Conservation (phyloP, 2,329 filamentous ascomycete species). For the Alternaria viburni region DNA sequence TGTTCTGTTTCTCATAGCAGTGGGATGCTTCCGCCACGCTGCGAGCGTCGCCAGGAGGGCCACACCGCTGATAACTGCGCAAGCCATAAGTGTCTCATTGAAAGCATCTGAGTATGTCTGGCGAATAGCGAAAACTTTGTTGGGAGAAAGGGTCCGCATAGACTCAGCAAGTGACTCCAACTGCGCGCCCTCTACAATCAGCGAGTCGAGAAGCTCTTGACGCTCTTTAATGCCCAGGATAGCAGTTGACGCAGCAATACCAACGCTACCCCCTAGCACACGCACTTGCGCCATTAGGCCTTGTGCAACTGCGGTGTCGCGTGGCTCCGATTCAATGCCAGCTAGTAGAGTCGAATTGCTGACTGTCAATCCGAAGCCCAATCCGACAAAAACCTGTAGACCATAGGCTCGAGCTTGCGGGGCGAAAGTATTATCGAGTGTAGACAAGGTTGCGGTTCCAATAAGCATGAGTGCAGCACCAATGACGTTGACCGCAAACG, state of each 20-base stretch:
- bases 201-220: conserved; percentile 6
- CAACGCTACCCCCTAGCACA: conserved; percentile 14
- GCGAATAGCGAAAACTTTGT: conserved; percentile 1
- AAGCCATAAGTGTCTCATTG: conserved; percentile 21
- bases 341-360: conserved; percentile 14
- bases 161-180: conserved; percentile 11
- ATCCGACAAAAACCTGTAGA: conserved; percentile 12
- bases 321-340: conserved; percentile 3
- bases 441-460: conserved; percentile 7
- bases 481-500: conserved; percentile 7
- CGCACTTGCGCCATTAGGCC: conserved; percentile 16
- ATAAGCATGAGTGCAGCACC: conserved; percentile 11
- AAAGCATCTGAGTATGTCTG: conserved; percentile 24
- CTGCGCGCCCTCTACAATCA: conserved; percentile 3
- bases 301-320: conserved; percentile 14
- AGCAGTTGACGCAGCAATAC: conserved; percentile 16
- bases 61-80: conserved; percentile 19
- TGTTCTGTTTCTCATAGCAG: not conserved
- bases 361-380: conserved; percentile 11
- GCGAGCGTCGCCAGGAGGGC: conserved; percentile 18
- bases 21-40: conserved; percentile 13
- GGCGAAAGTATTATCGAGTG: not conserved
- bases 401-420: conserved; percentile 10
- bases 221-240: conserved; percentile 15
- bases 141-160: conserved; percentile 1